Evolutionary conservation across 75 land plant genomes (phyloP).

Genomic region (Pseudotsuga menziesii): DNA sequence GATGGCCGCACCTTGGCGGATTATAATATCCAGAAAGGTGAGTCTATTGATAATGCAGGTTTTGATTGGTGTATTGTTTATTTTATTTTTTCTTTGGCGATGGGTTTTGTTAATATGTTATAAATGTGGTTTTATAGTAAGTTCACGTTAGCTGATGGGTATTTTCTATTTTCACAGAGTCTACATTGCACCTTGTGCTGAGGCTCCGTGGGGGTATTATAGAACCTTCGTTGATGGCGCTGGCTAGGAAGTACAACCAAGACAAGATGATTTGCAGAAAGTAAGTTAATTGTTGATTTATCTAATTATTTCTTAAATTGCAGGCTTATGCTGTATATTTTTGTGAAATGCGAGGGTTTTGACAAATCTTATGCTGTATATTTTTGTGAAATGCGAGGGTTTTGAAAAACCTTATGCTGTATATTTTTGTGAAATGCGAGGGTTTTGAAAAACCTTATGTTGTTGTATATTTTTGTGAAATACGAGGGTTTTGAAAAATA

Average conservation of each 20-base stretch:
- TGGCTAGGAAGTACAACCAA: constrained; percentile 73
- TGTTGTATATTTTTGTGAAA: too few relatives aligned
- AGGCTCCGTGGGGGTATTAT: constrained; percentile 72
- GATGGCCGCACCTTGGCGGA: constrained; percentile 9
- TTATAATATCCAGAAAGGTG: constrained; percentile 6
- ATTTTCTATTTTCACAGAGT: constrained; percentile 27
- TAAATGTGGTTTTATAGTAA: not conserved
- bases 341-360: too few relatives aligned
- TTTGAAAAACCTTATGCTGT: too few relatives aligned
- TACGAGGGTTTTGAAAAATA: too few relatives aligned
- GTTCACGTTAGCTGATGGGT: not conserved
- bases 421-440: too few relatives aligned
- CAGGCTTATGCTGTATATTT: too few relatives aligned
- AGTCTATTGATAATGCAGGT: too few relatives aligned
- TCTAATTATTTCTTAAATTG: too few relatives aligned
- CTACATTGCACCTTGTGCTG: constrained; percentile 69
- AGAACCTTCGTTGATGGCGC: constrained; percentile 66
- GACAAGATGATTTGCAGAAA: constrained; percentile 79
- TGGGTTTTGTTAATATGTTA: not conserved
- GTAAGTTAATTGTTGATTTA: constrained; percentile 19
- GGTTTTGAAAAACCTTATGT: too few relatives aligned
- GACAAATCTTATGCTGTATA: too few relatives aligned
- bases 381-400: too few relatives aligned
- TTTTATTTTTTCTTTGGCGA: not conserved
- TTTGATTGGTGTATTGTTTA: too few relatives aligned